Percentiles rank a stretch among this genome's conserved stretches.
These are phyloP conservation scores for Phyllosticta citrichinensis DNA, from an alignment of 2,329 filamentous ascomycete genomes.

Conservation along the genomic window DNA sequence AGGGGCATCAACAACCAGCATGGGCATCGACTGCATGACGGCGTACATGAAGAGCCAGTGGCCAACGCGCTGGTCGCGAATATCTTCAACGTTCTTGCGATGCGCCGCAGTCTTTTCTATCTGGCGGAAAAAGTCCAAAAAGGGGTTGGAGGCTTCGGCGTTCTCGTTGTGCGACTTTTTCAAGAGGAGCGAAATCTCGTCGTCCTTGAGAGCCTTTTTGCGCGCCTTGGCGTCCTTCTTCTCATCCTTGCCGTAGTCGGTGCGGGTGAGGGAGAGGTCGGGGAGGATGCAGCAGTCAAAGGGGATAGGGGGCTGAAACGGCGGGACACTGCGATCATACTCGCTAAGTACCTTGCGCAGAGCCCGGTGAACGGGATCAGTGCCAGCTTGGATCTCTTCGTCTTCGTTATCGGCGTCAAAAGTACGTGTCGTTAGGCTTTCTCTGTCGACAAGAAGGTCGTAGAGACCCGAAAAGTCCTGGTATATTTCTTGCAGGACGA, in stretches of 20 bases:
- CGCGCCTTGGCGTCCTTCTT: slow-evolving; percentile 69
- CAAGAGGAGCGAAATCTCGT: slow-evolving; percentile 69
- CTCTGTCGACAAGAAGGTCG: slow-evolving; percentile 76
- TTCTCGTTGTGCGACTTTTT: slow-evolving; percentile 74
- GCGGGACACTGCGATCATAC: slow-evolving; percentile 80
- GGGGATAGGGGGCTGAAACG: slow-evolving; percentile 81
- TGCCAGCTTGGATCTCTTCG: slow-evolving; percentile 40
- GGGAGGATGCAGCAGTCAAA: slow-evolving; percentile 80
- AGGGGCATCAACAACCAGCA: slow-evolving; percentile 67
- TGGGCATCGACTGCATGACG: slow-evolving; percentile 65
- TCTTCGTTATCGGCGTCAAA: slow-evolving; percentile 54
- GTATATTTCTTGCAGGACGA: slow-evolving; percentile 74
- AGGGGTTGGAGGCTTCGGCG: slow-evolving; percentile 49
- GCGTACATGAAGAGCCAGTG: slow-evolving; percentile 77
- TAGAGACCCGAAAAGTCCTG: slow-evolving; percentile 79
- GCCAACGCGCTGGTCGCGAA: slow-evolving; percentile 61
- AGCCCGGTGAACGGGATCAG: slow-evolving; percentile 52
- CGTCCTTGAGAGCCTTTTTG: slow-evolving; percentile 61
- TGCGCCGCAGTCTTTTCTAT: slow-evolving; percentile 61
- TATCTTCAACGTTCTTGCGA: slow-evolving; percentile 54
- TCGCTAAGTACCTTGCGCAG: slow-evolving; percentile 74
- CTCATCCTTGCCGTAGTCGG: slow-evolving; percentile 54
- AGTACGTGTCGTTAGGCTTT: slow-evolving; percentile 65
- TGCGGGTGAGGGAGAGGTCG: slow-evolving; percentile 53
- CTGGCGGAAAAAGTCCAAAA: slow-evolving; percentile 58